Evolutionary conservation across 352 stramenopile genomes (phyloP), one percentile per base, ranked within the genome.

Genomic region (Phytophthora brassicae): DNA sequence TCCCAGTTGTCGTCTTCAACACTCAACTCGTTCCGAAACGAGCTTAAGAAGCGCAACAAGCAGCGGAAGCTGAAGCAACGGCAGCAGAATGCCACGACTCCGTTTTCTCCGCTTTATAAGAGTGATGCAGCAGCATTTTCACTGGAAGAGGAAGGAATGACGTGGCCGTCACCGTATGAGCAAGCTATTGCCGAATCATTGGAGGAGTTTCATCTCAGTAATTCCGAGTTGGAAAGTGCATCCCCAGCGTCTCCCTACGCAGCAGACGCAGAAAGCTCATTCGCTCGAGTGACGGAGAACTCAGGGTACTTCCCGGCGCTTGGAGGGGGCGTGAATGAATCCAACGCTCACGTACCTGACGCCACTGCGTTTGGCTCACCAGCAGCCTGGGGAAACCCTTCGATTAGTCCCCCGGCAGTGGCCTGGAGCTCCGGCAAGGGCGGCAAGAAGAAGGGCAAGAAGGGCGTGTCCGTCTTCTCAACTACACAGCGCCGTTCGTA

Each of bases 11-110:
- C 87, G 6, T 50, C 74, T 1, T 75, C 75, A 17, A 95, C 86
- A n/a, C 57, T 82, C 13, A 54, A 68, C 11, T 56, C 66, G 9
- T 96, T 95, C 52, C 72, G 70, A 22, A 66, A 48, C 3, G 87
- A 94, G 24, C 60, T 94, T 8, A 94, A 92, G 73, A 92, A 92
- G 61, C 85, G 85, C 19, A 52, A 71, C 33, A 90, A 87, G 45
- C 75, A 85, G 28, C 68, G 86, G 3, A 91, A 91, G 58, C 67
- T 75, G 41, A 79, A 84, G 53, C 64, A 68, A 48, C 78, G 79
- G 54, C 60, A 72, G 51, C 62, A 70, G 17, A 51, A 67, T 22
- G 57, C 68, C 16, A 43, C 58, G 6, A 56, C 51, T 4, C 55
- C 70, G 23, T 64, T 66, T 36, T 74, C 62, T 72, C 77, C 56